Conservation (phyloP, 495 filamentous ascomycete species). For the Cetradonia linearis region DNA sequence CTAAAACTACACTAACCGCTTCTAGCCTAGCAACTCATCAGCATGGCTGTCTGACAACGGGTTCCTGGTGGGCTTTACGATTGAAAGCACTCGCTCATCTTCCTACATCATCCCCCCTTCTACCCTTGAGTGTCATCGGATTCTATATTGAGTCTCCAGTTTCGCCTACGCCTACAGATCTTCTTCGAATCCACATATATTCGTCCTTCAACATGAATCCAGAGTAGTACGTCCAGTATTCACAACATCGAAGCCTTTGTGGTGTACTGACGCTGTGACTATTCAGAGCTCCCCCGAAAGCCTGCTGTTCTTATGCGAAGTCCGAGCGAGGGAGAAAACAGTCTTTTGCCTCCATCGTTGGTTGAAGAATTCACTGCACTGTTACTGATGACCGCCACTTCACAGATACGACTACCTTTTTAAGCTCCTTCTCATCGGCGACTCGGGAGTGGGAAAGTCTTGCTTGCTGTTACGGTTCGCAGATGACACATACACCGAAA, state of each 20-base stretch:
- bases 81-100: background rate
- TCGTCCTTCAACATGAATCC: conserved; percentile 68
- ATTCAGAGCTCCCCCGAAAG: conserved; percentile 8
- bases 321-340: too few relatives aligned
- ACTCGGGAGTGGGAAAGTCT: conserved; percentile 99
- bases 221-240: conserved; percentile 70
- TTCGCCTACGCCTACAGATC: background rate
- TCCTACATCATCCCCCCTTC: conserved; percentile 6
- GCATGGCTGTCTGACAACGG: conserved; percentile 5
- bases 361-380: background rate
- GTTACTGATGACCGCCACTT: conserved; percentile 11
- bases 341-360: too few relatives aligned
- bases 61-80: background rate
- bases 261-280: conserved; percentile 3
- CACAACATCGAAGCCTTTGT: background rate
- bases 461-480: conserved; percentile 95
- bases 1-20: background rate
- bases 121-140: conserved; percentile 2
- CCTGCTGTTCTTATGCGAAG: background rate
- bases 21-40: background rate
- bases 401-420: conserved; percentile 99
- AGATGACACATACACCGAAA: conserved; percentile 99
- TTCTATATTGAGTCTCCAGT: background rate
- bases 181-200: background rate
- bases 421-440: conserved; percentile 99